Conservation (phyloP, 2,329 filamentous ascomycete genomes). For the Emergomyces orientalis region DNA sequence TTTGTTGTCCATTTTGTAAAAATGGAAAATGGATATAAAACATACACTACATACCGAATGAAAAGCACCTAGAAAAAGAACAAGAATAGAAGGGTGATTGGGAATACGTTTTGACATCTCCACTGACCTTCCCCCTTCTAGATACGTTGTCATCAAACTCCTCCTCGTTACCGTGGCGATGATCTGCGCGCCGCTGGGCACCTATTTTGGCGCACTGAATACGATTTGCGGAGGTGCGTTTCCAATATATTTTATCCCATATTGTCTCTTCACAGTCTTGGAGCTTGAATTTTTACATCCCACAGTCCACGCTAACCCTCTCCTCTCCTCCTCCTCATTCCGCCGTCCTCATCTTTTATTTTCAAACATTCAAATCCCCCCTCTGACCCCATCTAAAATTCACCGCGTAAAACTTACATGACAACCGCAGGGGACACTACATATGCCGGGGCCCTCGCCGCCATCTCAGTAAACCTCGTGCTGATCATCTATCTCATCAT, state of each 20-base stretch:
- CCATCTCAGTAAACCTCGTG: slow-evolving; percentile 83
- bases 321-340: too few species aligned
- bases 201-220: slow-evolving; percentile 75
- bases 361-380: not conserved
- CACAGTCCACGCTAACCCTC: not conserved
- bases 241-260: not conserved
- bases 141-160: slow-evolving; percentile 81
- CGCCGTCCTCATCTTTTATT: not conserved
- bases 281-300: too few species aligned
- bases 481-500: slow-evolving; percentile 84
- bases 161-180: slow-evolving; percentile 86
- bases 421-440: slow-evolving; percentile 69
- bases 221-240: slow-evolving; percentile 61
- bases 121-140: slow-evolving; percentile 26
- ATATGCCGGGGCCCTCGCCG: slow-evolving; percentile 74
- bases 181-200: slow-evolving; percentile 75
- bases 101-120: not conserved
- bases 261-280: too few species aligned
- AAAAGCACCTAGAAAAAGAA: not conserved
- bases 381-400: not conserved
- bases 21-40: not conserved
- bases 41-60: not conserved
- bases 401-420: not conserved
- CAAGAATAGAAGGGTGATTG: not conserved
- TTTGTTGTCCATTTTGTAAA: too few species aligned